Evolutionary conservation across 352 stramenopile genomes (phyloP).

Genomic region (Pythium sukuiense): DNA sequence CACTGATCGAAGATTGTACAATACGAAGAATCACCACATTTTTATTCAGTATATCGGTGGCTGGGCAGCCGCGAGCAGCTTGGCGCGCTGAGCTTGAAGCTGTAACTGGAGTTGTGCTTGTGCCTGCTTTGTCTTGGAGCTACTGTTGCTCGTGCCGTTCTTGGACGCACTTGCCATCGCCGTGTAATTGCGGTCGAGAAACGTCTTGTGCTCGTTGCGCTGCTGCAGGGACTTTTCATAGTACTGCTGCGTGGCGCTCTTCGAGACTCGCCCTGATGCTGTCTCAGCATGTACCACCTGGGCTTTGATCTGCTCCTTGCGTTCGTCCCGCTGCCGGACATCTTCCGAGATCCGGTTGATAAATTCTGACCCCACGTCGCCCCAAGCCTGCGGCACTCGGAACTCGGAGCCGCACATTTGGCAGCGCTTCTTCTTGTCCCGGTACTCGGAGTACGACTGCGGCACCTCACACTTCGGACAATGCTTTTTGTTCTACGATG

Average conservation of each 20-base stretch:
- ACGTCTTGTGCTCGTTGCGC: conserved; percentile 50
- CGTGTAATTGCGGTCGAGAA: conserved; percentile 68
- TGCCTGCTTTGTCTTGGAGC: conserved; percentile 59
- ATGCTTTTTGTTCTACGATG: conserved; percentile 68
- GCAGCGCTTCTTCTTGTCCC: conserved; percentile 87
- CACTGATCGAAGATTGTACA: not conserved
- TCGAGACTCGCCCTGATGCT: conserved; percentile 31
- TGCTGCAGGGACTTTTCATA: conserved; percentile 67
- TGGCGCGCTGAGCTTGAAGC: conserved; percentile 40
- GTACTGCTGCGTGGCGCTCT: conserved; percentile 59
- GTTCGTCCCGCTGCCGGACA: conserved; percentile 39
- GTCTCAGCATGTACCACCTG: conserved; percentile 45
- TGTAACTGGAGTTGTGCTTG: conserved; percentile 44
- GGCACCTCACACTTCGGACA: conserved; percentile 66
- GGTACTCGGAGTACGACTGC: conserved; percentile 82
- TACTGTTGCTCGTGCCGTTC: conserved; percentile 22
- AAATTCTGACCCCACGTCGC: conserved; percentile 66
- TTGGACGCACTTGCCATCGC: not conserved
- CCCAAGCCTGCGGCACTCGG: conserved; percentile 70
- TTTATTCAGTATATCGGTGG: conserved; percentile 25
- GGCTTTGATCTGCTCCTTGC: conserved; percentile 50
- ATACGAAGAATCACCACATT: not conserved
- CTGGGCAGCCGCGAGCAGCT: conserved; percentile 22
- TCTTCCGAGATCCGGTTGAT: conserved; percentile 57
- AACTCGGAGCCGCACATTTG: conserved; percentile 80